Evolutionary conservation across 75 land plant genomes (phyloP).

Genomic region (Pinus tabuliformis): DNA sequence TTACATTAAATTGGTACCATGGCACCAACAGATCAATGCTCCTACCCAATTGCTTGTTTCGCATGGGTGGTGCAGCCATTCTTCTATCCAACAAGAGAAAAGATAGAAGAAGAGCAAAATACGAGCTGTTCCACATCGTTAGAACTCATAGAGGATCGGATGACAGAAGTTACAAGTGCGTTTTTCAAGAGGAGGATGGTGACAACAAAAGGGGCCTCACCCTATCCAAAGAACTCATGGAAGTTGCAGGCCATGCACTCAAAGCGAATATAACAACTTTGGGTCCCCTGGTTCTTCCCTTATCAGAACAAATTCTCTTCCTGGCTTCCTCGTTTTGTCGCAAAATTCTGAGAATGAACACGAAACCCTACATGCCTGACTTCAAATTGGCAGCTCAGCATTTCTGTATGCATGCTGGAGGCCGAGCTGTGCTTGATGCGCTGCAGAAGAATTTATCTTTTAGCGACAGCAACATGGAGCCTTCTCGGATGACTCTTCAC

Average conservation of each 20-base stretch:
- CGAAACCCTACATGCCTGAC: no score
- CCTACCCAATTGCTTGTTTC: conserved; percentile 68
- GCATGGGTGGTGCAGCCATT: conserved; percentile 81
- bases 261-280: conserved; percentile 53
- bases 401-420: no score
- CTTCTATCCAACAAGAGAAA: conserved; percentile 70
- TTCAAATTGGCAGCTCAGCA: no score
- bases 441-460: no score
- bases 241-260: conserved; percentile 58
- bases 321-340: no score
- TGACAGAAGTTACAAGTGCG: conserved; percentile 58
- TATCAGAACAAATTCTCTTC: no score
- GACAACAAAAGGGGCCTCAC: conserved; percentile 54
- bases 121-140: conserved; percentile 72
- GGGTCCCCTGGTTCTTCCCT: no score
- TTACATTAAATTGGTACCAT: conserved; percentile 48
- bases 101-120: conserved; percentile 65
- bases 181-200: conserved; percentile 76
- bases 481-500: no score
- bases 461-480: no score
- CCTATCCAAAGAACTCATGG: conserved; percentile 72
- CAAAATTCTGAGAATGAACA: no score
- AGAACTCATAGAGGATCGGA: conserved; percentile 86
- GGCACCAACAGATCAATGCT: conserved; percentile 76
- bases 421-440: no score